Percentiles rank a stretch among this genome's conserved stretches.
These are phyloP conservation scores for Salvia hispanica DNA, from an alignment of 257 asterid species.

Conservation along the genomic window DNA sequence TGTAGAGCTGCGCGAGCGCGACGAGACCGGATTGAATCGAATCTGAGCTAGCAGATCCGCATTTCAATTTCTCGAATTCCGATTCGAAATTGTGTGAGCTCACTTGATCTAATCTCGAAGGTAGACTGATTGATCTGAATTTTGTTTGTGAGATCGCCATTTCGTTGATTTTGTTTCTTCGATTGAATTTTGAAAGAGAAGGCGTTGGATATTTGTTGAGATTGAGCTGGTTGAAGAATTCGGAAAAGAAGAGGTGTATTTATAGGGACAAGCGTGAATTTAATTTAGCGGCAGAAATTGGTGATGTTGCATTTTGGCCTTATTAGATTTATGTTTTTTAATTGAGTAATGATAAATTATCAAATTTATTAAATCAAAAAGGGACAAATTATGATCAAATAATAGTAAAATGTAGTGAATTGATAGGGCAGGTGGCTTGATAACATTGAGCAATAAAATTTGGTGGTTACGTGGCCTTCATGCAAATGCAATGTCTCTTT, in stretches of 20 bases:
- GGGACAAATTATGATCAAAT: not conserved
- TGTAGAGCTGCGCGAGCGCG: conserved; percentile 40
- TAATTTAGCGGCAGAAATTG: not conserved
- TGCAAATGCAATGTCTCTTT: conserved; percentile 24
- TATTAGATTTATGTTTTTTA: not conserved
- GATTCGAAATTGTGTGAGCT: conserved; percentile 26
- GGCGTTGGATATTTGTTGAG: not conserved
- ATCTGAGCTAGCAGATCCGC: conserved; percentile 29
- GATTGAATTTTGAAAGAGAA: not conserved
- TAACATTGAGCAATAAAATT: not conserved
- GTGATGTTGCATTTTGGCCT: conserved; percentile 25
- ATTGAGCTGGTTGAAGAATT: conserved; percentile 14
- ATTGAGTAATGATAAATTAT: too few relatives aligned
- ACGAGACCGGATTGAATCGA: conserved; percentile 39
- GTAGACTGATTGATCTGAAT: conserved; percentile 46
- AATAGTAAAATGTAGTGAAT: too few relatives aligned
- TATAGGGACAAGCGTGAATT: conserved; percentile 25
- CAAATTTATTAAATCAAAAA: conserved; percentile 5
- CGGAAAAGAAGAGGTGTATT: conserved; percentile 10
- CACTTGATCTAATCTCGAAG: conserved; percentile 38
- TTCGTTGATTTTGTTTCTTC: not conserved
- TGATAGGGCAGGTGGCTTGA: conserved; percentile 14
- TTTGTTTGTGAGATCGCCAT: conserved; percentile 40
- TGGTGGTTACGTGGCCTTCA: conserved; percentile 31
- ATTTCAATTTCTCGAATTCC: conserved; percentile 35